A percentile compares a stretch with the other conserved stretches of the same genome.
These are phyloP conservation scores for Lecanoromycetidae sp. DNA, from an alignment of 2,329 filamentous ascomycete genomes.

Conservation along the genomic window DNA sequence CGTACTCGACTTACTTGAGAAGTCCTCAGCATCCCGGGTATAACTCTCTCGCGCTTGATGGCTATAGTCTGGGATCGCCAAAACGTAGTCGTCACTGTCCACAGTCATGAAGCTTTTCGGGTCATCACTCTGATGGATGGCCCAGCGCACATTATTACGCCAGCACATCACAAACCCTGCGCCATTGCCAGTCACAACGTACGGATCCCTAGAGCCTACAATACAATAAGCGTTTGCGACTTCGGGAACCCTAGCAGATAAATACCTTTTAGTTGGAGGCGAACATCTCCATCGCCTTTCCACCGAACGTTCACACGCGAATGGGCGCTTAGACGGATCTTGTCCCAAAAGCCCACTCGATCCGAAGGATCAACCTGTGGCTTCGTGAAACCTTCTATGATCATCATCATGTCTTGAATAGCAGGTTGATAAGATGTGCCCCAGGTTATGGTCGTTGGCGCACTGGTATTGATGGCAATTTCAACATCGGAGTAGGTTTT, in stretches of 20 bases:
- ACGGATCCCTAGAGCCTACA: constrained; percentile 68
- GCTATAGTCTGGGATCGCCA: constrained; percentile 88
- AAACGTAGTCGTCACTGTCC: constrained; percentile 85
- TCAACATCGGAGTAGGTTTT: constrained; percentile 93
- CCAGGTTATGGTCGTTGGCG: constrained; percentile 92
- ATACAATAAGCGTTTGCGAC: constrained; percentile 7
- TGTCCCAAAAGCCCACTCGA: constrained; percentile 95
- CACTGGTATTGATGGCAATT: constrained; percentile 82
- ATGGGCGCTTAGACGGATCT: constrained; percentile 87
- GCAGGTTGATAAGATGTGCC: constrained; percentile 94
- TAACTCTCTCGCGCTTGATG: constrained; percentile 51
- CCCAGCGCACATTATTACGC: constrained; percentile 85
- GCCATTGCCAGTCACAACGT: constrained; percentile 80
- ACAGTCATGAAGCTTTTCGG: constrained; percentile 91
- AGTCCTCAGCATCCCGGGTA: constrained; percentile 21
- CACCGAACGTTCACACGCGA: constrained; percentile 79
- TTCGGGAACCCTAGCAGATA: no score
- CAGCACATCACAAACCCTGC: constrained; percentile 98
- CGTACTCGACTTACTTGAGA: constrained; percentile 49
- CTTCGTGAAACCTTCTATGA: constrained; percentile 94
- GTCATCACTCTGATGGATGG: constrained; percentile 71
- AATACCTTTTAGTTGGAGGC: constrained; percentile 74
- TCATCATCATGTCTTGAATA: constrained; percentile 99
- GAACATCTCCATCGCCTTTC: constrained; percentile 92
- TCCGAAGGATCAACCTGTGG: constrained; percentile 89